Conservation (phyloP, 108 stramenopile genomes). For the Stephanodiscus minutulus region DNA sequence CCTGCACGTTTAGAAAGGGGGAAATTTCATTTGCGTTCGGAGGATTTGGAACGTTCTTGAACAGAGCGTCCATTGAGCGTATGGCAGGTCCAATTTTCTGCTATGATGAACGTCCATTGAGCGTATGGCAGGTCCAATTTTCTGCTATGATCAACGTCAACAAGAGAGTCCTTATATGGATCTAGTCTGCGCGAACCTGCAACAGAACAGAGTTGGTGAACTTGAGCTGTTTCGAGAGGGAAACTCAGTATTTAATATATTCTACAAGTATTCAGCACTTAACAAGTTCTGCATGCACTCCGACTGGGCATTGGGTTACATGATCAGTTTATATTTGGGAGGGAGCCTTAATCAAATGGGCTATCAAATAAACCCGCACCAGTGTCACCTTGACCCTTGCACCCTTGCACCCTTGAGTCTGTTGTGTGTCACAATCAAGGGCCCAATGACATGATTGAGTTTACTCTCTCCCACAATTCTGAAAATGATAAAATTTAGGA, state of each 20-base stretch:
- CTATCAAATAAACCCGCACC: background rate
- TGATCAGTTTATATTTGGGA: constrained; percentile 16
- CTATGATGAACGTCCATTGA: too few relatives aligned
- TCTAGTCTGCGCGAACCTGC: constrained; percentile 9
- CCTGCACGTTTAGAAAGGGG: constrained; percentile 3
- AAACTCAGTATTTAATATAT: constrained; percentile 19
- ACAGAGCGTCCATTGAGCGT: constrained; percentile 15
- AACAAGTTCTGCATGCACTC: constrained; percentile 32
- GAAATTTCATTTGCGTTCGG: constrained; percentile 20
- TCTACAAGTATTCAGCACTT: constrained; percentile 26
- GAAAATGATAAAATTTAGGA: too few relatives aligned
- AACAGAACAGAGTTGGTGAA: constrained; percentile 21
- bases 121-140: too few relatives aligned
- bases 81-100: constrained; percentile 24
- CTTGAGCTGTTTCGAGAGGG: constrained; percentile 19
- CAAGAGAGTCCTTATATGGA: background rate
- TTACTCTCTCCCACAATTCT: background rate
- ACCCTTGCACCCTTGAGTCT: constrained; percentile 3
- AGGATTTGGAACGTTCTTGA: constrained; percentile 25
- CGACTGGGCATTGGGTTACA: constrained; percentile 33
- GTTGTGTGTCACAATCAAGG: constrained; percentile 23
- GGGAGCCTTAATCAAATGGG: background rate
- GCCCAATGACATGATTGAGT: constrained; percentile 20
- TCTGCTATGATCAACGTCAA: too few relatives aligned
- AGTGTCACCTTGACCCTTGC: background rate